Evolutionary conservation across 179 eudicot genomes (phyloP).

Genomic region (Dionaea muscipula): DNA sequence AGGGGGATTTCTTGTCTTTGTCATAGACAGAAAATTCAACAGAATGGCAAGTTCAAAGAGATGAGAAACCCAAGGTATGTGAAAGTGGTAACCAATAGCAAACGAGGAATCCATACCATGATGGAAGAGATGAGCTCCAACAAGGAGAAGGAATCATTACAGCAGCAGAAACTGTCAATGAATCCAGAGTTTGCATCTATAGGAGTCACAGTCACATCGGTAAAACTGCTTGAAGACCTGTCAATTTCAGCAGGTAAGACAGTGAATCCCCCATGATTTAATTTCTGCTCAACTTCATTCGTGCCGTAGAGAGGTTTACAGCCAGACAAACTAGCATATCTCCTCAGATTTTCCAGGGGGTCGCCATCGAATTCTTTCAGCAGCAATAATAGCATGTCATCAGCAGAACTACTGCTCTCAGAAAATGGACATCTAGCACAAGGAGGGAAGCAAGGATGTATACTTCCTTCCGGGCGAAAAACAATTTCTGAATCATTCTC

Average conservation of each 20-base stretch:
- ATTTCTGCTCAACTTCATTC: constrained; percentile 4
- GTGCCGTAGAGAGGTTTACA: neutral
- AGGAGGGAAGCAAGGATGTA: constrained; percentile 18
- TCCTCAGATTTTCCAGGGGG: constrained; percentile 12
- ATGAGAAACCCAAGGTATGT: neutral
- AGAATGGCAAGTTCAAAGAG: too few relatives aligned
- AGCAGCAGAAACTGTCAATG: constrained; percentile 19
- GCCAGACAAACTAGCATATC: constrained; percentile 9
- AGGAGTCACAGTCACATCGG: constrained; percentile 5
- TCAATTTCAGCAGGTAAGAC: neutral
- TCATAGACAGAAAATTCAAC: neutral
- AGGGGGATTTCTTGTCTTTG: neutral
- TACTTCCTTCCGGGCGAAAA: constrained; percentile 12
- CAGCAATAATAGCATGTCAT: constrained; percentile 35
- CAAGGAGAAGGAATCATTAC: constrained; percentile 41
- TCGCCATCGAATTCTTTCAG: constrained; percentile 32
- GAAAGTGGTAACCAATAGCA: neutral
- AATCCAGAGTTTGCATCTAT: constrained; percentile 1
- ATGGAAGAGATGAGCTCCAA: constrained; percentile 53
- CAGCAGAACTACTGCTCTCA: constrained; percentile 32
- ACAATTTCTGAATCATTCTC: constrained; percentile 22
- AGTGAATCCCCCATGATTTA: constrained; percentile 7
- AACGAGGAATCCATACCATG: constrained; percentile 38
- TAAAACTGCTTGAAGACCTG: neutral
- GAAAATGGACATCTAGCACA: constrained; percentile 64